Evolutionary conservation across 1,139 yeast genomes (phyloP).

Genomic region (Saccharomycopsis hybrid): DNA sequence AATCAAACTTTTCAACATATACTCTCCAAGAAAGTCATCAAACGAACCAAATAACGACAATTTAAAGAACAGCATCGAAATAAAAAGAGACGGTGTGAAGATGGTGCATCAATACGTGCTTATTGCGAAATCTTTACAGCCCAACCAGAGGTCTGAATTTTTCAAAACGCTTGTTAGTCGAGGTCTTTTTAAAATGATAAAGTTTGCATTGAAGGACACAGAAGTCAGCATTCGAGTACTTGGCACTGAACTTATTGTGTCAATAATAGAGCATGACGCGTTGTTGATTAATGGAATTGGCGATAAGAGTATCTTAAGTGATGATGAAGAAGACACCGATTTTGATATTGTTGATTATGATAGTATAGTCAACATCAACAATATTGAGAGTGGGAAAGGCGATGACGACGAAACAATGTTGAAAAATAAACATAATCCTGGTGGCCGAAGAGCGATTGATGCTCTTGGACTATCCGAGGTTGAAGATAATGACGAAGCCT

Average conservation of each 20-base stretch:
- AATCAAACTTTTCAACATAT: slow-evolving; percentile 36
- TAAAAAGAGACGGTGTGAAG: slow-evolving; percentile 64
- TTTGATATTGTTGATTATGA: not conserved
- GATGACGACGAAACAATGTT: not conserved
- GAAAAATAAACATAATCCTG: not conserved
- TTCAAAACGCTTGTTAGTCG: slow-evolving; percentile 56
- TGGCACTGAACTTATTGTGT: slow-evolving; percentile 77
- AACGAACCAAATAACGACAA: not conserved
- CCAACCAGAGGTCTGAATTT: slow-evolving; percentile 57
- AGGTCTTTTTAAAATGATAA: slow-evolving; percentile 67
- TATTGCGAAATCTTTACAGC: slow-evolving; percentile 65
- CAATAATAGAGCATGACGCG: slow-evolving; percentile 82
- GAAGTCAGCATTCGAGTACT: slow-evolving; percentile 49
- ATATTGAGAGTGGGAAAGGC: not conserved
- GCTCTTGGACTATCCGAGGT: not conserved
- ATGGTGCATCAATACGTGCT: slow-evolving; percentile 75
- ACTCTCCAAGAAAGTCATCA: slow-evolving; percentile 18
- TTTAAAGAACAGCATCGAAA: slow-evolving; percentile 23
- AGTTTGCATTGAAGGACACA: slow-evolving; percentile 63
- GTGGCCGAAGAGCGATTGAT: not conserved
- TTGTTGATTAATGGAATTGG: slow-evolving; percentile 44
- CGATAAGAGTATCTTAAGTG: slow-evolving; percentile 4
- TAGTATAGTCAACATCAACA: not conserved
- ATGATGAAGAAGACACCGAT: not conserved
- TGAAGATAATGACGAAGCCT: not conserved